Percentiles rank a stretch among this genome's conserved stretches.
These are phyloP conservation scores for Catenaria anguillulae DNA, from an alignment of 371 early-diverging fungal species.

Conservation along the genomic window DNA sequence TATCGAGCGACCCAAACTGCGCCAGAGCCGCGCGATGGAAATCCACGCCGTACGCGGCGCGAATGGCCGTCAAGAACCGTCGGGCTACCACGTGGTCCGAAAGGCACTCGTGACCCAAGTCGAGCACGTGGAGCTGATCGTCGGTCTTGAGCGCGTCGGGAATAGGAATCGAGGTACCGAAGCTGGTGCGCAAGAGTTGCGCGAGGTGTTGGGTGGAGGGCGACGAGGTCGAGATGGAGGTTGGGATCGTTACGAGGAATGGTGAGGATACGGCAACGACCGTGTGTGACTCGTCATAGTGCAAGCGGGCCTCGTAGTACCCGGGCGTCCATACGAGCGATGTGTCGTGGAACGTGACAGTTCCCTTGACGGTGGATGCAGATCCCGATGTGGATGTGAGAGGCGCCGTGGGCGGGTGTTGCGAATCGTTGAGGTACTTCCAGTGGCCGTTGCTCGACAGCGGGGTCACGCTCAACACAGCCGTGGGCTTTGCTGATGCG, in stretches of 20 bases:
- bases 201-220: neutral
- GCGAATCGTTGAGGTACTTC: slow-evolving; percentile 25
- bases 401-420: neutral
- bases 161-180: neutral
- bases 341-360: slow-evolving; percentile 36
- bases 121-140: neutral
- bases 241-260: slow-evolving; percentile 21
- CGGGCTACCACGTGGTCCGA: no score
- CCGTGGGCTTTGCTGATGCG: slow-evolving; percentile 15
- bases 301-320: slow-evolving; percentile 73
- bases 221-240: no score
- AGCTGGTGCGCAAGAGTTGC: neutral
- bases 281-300: slow-evolving; percentile 66
- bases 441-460: slow-evolving; percentile 55
- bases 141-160: neutral
- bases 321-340: slow-evolving; percentile 71
- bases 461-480: slow-evolving; percentile 59
- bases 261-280: slow-evolving; percentile 60
- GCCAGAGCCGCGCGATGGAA: neutral
- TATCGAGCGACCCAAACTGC: slow-evolving; percentile 11
- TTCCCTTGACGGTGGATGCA: no score
- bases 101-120: neutral
- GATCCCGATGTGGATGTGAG: neutral
- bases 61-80: neutral
- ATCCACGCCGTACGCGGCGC: neutral